A percentile compares a stretch with the other conserved stretches of the same genome.
Conservation (phyloP, 2,329 filamentous ascomycete genomes). For the Phialophora verrucosa region DNA sequence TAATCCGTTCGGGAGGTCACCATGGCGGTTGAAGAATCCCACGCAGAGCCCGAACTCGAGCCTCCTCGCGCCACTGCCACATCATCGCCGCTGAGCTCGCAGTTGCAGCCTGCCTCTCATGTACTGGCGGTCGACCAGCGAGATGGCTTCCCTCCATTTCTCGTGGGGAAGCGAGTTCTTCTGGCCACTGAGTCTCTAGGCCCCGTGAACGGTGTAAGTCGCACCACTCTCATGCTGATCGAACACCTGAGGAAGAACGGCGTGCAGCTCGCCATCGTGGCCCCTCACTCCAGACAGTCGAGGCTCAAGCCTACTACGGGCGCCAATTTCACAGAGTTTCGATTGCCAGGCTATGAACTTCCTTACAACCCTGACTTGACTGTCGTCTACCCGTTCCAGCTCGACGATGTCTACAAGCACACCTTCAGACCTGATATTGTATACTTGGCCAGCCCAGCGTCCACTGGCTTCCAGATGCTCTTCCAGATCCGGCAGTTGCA, state of each 20-base stretch:
- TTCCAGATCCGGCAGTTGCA: conserved; percentile 68
- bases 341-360: conserved; percentile 68
- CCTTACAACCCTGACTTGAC: conserved; percentile 75
- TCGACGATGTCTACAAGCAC: conserved; percentile 64
- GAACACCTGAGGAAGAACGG: conserved; percentile 69
- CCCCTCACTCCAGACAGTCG: conserved; percentile 63
- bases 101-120: neutral
- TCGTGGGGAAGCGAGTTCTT: conserved; percentile 67
- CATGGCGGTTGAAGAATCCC: neutral
- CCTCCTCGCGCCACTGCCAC: neutral
- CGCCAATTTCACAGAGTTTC: conserved; percentile 55
- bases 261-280: conserved; percentile 69
- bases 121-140: neutral
- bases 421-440: conserved; percentile 72
- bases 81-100: neutral
- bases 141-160: conserved; percentile 49
- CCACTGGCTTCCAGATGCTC: conserved; percentile 72
- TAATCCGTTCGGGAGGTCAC: neutral
- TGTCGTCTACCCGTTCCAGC: conserved; percentile 70
- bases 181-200: conserved; percentile 75
- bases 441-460: conserved; percentile 72
- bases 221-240: conserved; percentile 72
- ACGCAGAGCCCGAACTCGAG: neutral
- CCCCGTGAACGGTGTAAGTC: conserved; percentile 74
- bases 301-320: conserved; percentile 52